Evolutionary conservation across 2,329 filamentous ascomycete genomes (phyloP), one percentile per base, ranked within the genome.

Genomic region (Teratosphaeria pseudoeucalypti): DNA sequence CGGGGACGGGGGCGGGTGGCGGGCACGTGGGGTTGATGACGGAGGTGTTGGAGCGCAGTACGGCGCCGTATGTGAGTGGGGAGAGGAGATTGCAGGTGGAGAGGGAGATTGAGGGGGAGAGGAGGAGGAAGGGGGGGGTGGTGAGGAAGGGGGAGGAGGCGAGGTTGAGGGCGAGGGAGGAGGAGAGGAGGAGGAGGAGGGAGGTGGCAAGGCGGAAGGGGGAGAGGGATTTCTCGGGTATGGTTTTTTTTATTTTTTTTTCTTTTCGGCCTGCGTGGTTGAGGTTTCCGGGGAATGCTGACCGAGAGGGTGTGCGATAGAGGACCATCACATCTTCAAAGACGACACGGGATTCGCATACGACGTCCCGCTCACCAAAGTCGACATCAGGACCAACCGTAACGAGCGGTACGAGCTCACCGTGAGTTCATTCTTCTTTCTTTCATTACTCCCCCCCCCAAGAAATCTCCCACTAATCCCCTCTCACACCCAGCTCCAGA

Each of bases 321-420:
- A 78, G 37, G 75, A 83, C n/a, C 83, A 85, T 67, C 84, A 84
- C 61, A 72, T 88, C 61, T 90, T 87, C 72, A 74, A 72, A 19
- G 89, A 94, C 69, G 58, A 67, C 2, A 80, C 80, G 0, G 81
- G 79, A 55, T 89, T 90, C 69, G 71, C 76, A 3, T 90, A 90
- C 73, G 78, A 85, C 58, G 74, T 89, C 60, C 77, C 78, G 0
- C 74, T 94, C 14, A 79, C 79, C 2, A 82, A 87, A 34, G 70
- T 68, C 68, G 81, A 73, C 71, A 78, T 68, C 47, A 71, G 62
- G 4, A 75, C 76, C 11, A 80, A 81, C 47, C 68, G 73, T 0
- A 81, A 82, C 52, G 82, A 90, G 67, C 82, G 80, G 37, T 85
- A 83, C 49, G 75, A 77, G 0, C 71, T 89, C 2, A 81, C 78